Evolutionary conservation across 345 rosid species (phyloP), one percentile per base, ranked within the genome.

Genomic region (Murraya koenigii): DNA sequence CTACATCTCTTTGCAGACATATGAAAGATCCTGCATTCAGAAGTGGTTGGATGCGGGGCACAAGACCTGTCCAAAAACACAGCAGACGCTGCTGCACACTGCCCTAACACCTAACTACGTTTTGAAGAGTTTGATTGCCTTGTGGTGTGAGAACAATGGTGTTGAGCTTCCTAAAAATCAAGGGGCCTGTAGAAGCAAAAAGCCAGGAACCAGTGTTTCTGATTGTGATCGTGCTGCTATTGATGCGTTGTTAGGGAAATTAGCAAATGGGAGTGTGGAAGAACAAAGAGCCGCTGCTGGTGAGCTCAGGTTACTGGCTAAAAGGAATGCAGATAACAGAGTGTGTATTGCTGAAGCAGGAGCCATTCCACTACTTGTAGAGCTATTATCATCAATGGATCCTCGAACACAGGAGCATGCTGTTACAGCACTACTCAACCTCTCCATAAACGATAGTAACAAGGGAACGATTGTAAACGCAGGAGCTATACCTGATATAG

Each of bases 11-110:
- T 72, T 87, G 81, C 90, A 96, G 99, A 96, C 99, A 4, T 96
- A 94, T 82, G 99, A 96, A 83, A 92, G 99, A 82, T 92, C 87
- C 23, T 90, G 94, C 82, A 94, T 96, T 80, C 97, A 94, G 87
- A 96, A 92, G 82, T 96, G 99, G 99, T 88, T 96, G 4, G 98
- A 94, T 80, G 97, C 98, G 2, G 99, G 99, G 41, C 97, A 96
- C 77, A 92, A 87, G 82, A 92, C 97, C 13, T 96, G 99, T 79
- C 99, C 99, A 3, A 96, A 96, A 87, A 94, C 99, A 67, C 99
- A 96, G 86, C 97, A 91, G 85, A 94, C 99, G 6, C 87, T 96
- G 75, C 65, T 91, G 83, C 98, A 96, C 75, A 81, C 97, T 4
- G 97, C 92, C 26, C 80, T 96, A 72, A 94, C 99, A 2, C 98